A percentile compares a stretch with the other conserved stretches of the same genome.
phyloP scores from a whole-genome alignment of 345 rosid species.

The Linum trigynum region DNA sequence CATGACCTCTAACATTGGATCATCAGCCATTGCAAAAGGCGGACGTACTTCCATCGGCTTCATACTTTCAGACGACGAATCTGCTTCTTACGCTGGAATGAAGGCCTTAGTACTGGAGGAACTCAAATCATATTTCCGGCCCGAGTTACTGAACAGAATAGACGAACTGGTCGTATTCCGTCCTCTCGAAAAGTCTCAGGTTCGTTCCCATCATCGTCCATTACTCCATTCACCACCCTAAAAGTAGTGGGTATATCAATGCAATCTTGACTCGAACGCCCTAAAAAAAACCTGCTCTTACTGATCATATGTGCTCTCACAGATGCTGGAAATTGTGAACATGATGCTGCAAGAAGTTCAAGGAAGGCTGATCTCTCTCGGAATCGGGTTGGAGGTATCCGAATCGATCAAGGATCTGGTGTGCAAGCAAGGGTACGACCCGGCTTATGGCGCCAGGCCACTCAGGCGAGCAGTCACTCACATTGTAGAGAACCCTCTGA shows the following conservation, averaged over 20 bases:
- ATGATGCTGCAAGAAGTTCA: conserved; percentile 85
- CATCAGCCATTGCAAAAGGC: conserved; percentile 82
- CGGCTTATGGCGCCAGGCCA: conserved; percentile 69
- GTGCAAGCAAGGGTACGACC: conserved; percentile 79
- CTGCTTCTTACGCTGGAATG: conserved; percentile 63
- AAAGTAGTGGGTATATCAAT: background rate
- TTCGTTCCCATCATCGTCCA: conserved; percentile 21
- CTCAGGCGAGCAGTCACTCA: conserved; percentile 77
- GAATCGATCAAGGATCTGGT: conserved; percentile 66
- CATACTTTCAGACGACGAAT: conserved; percentile 39
- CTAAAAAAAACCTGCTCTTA: too few species aligned
- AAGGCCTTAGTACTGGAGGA: conserved; percentile 72
- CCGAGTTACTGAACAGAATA: conserved; percentile 89
- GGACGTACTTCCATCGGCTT: conserved; percentile 66
- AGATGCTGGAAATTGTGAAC: conserved; percentile 75
- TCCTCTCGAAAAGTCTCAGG: conserved; percentile 81
- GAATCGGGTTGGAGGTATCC: conserved; percentile 77
- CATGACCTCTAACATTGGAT: conserved; percentile 95
- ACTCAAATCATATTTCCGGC: conserved; percentile 82
- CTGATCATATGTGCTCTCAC: conserved; percentile 10
- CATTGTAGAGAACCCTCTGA: conserved; percentile 67
- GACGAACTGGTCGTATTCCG: conserved; percentile 88
- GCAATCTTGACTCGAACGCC: too few species aligned
- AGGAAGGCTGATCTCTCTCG: conserved; percentile 59
- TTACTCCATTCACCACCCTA: too few species aligned